These are phyloP conservation scores for Paratinospora sagittata DNA, from an alignment of 164 flowering plant genomes.

Conservation along the genomic window DNA sequence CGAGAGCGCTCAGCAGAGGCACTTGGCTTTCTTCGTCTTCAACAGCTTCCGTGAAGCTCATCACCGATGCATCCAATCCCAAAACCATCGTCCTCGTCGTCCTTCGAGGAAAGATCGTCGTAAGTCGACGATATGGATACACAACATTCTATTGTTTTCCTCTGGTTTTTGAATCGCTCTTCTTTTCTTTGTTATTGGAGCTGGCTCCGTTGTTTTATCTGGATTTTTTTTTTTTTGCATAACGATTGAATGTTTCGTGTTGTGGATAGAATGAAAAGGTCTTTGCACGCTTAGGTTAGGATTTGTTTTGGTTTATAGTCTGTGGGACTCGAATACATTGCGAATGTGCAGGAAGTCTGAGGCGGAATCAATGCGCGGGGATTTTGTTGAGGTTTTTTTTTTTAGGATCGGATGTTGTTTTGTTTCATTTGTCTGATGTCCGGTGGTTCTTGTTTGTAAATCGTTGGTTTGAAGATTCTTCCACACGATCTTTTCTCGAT, in stretches of 20 bases:
- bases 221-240: no score
- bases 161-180: neutral
- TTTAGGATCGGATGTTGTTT: no score
- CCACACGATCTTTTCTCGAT: no score
- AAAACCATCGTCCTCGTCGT: constrained; percentile 17
- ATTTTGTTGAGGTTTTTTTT: no score
- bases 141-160: neutral
- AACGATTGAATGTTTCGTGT: neutral
- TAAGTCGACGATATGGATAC: constrained; percentile 3
- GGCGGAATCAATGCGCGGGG: no score
- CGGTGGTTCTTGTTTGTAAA: no score
- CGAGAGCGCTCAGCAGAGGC: constrained; percentile 11
- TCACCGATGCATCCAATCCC: constrained; percentile 7
- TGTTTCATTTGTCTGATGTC: no score
- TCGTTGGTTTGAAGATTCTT: no score
- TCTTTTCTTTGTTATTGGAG: neutral
- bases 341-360: no score
- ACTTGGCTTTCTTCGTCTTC: constrained; percentile 29
- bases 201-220: neutral
- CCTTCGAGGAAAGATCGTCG: constrained; percentile 16
- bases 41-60: constrained; percentile 15
- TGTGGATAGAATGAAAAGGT: neutral
- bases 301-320: neutral
- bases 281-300: neutral
- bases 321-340: no score